Percentiles rank a stretch among this genome's conserved stretches.
phyloP scores from a whole-genome alignment of 139 green algal species.

The Zygnema cylindricum region DNA sequence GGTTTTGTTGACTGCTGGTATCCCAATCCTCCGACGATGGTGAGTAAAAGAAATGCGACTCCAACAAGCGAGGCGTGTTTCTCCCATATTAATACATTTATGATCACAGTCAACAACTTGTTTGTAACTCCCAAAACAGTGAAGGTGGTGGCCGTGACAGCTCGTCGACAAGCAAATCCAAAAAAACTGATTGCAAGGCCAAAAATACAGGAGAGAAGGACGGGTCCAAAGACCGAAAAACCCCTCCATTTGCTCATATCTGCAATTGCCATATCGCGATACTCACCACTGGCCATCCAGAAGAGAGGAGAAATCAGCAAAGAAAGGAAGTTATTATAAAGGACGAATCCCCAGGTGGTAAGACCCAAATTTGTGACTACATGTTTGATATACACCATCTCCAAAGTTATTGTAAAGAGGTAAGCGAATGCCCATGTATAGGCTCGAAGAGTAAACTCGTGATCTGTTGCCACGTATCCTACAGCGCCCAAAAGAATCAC shows the following conservation, averaged over 20 bases:
- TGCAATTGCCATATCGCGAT: background rate
- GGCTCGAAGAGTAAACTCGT: conserved; percentile 40
- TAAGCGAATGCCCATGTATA: conserved; percentile 63
- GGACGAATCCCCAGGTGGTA: conserved; percentile 61
- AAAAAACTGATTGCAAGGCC: conserved; percentile 76
- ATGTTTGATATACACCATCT: conserved; percentile 65
- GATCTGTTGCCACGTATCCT: conserved; percentile 57
- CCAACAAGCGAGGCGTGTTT: conserved; percentile 69
- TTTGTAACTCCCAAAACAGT: conserved; percentile 86
- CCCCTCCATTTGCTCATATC: background rate
- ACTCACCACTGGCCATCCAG: conserved; percentile 51
- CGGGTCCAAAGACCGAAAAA: conserved; percentile 16
- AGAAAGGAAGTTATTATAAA: conserved; percentile 62
- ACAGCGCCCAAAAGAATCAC: conserved; percentile 56
- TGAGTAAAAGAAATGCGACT: conserved; percentile 64
- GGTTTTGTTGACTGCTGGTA: conserved; percentile 57
- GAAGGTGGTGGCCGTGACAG: conserved; percentile 79
- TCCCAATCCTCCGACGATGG: conserved; percentile 56
- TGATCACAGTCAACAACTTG: conserved; percentile 79
- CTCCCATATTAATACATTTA: conserved; percentile 79
- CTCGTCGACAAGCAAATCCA: conserved; percentile 73
- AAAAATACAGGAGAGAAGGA: conserved; percentile 76
- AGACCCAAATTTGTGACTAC: conserved; percentile 54
- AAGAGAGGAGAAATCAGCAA: conserved; percentile 51
- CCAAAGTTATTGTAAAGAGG: conserved; percentile 60